phyloP scores from a whole-genome alignment of 2,329 filamentous ascomycete species.

The Emericellopsis atlantica region DNA sequence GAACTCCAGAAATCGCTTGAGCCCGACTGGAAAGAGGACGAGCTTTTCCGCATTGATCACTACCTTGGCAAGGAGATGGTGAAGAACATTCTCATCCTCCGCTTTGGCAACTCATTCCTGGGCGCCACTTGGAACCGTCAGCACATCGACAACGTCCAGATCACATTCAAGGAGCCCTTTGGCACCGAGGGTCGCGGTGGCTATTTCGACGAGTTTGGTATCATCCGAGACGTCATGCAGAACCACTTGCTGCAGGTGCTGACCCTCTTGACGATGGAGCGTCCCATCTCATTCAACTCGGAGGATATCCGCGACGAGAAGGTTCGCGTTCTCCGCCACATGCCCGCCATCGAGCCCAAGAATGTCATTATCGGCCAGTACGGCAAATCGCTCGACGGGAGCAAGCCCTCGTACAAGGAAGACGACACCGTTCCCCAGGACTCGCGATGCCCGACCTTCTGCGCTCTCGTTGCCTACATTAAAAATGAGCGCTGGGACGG shows the following conservation, averaged over 20 bases:
- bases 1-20: constrained; percentile 90
- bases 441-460: constrained; percentile 95
- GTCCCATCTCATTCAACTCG: constrained; percentile 93
- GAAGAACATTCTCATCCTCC: constrained; percentile 96
- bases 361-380: constrained; percentile 99
- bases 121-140: constrained; percentile 98
- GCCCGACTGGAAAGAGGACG: constrained; percentile 97
- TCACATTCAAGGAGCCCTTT: constrained; percentile 98
- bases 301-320: constrained; percentile 99
- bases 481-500: constrained; percentile 99
- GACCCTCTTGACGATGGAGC: constrained; percentile 94
- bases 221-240: constrained; percentile 99
- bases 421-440: constrained; percentile 97
- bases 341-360: constrained; percentile 93
- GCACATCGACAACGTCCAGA: constrained; percentile 98
- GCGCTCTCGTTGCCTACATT: constrained; percentile 92
- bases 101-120: constrained; percentile 98
- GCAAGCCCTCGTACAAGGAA: constrained; percentile 96
- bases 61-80: constrained; percentile 99
- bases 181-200: constrained; percentile 95
- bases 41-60: constrained; percentile 98
- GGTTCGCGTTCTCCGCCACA: constrained; percentile 86
- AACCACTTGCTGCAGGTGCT: constrained; percentile 96
- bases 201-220: constrained; percentile 99
- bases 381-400: constrained; percentile 88